Base-by-base conservation (phyloP, 2,329 filamentous ascomycete genomes). In the Fusarium sp. region DNA sequence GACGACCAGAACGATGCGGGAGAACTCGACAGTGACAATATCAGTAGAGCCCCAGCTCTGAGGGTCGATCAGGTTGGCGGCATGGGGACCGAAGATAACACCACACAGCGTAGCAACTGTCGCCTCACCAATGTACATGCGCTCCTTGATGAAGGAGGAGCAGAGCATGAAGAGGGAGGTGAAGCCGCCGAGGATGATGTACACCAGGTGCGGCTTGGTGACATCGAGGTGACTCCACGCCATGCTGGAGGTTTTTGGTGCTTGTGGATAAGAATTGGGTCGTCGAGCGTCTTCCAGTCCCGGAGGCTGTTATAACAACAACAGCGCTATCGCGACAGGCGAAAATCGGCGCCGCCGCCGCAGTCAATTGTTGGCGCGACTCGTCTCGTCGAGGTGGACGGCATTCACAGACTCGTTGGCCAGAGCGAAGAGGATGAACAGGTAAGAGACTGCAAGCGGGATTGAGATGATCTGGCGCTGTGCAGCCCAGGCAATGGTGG, bases 121-220 rank as follows among this genome's bases (percentile, higher is more conserved):
- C 46, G 95, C 95, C 83, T 99, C 95, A 73, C 95, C 95, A 75
- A 99, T 99, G 80, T 99, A 99, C 72, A 98, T 85, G 75, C 91
- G 91, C 82, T 99, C 95, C 82, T 99, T 99, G 80, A 99, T 96
- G 73, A 98, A 88, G 51, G 96, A 92, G 57, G 95, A 99, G 77
- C 93, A 97, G 57, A 99, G 83, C 95, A 99, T 99, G 80, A 99
- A 99, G 70, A 99, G 82, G 58, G 90, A 93, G 68, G 95, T 99
- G 80, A 99, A 99, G 75, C 94, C 95, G 71, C 95, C 95, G 53
- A 99, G 82, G 78, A 99, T 97, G 78, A 98, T 92, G 78, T 99
- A 99, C 66, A 96, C 95, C 91, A 98, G 78, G 82, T 99, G 95
- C 71, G 95, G 92, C 82, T 89, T 91, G 78, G 96, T 97, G 80